Percentiles rank a stretch among this genome's conserved stretches.
Conservation (phyloP, 257 asterid species). For the Ilex asprella region DNA sequence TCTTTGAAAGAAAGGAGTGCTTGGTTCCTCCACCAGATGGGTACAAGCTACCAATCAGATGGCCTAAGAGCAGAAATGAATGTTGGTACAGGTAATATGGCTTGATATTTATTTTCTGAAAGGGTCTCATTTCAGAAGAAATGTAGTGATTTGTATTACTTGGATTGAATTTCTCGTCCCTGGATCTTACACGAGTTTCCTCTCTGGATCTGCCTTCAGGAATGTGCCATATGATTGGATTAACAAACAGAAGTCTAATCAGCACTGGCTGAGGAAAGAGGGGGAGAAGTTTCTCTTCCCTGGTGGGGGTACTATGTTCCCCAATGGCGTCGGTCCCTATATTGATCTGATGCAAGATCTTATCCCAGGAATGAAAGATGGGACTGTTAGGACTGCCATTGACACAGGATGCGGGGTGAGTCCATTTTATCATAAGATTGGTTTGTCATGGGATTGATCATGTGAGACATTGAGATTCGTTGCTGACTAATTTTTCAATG, state of each 20-base stretch:
- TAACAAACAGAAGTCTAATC: constrained; percentile 25
- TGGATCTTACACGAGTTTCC: not conserved
- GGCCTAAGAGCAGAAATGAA: constrained; percentile 82
- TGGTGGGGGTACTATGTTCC: constrained; percentile 30
- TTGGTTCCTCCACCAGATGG: constrained; percentile 82
- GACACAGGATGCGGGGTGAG: constrained; percentile 33
- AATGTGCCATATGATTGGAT: constrained; percentile 36
- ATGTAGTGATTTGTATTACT: too few relatives aligned
- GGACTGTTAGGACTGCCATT: constrained; percentile 26
- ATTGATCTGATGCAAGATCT: constrained; percentile 23
- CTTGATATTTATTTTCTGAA: too few relatives aligned
- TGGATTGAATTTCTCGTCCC: too few relatives aligned
- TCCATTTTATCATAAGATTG: not conserved
- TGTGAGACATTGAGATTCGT: too few relatives aligned
- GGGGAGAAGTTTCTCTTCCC: constrained; percentile 28
- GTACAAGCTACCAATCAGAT: constrained; percentile 60
- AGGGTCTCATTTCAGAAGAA: too few relatives aligned
- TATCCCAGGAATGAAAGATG: constrained; percentile 26
- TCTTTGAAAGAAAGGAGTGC: constrained; percentile 66
- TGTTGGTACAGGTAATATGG: constrained; percentile 75
- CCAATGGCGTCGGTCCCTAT: constrained; percentile 23
- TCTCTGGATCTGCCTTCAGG: constrained; percentile 14
- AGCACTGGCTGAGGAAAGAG: constrained; percentile 29
- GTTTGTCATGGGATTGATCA: too few relatives aligned
- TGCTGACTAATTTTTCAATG: too few relatives aligned